Evolutionary conservation across 1,284 basidiomycete genomes (phyloP).

Genomic region (Schizopora paradoxa): DNA sequence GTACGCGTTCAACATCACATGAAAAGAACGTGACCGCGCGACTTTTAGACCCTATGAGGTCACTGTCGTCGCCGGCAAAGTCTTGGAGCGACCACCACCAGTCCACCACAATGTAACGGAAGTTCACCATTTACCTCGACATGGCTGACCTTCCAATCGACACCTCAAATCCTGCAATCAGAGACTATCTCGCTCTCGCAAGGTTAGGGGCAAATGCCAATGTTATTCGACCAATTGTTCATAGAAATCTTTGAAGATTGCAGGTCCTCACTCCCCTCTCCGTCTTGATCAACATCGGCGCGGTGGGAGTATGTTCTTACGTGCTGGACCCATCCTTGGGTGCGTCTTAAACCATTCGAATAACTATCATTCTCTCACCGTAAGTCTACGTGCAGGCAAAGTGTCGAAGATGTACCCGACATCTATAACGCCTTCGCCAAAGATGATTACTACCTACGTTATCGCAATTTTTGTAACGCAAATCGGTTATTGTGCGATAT

Average conservation of each 20-base stretch:
- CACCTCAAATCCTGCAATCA: slow-evolving; percentile 44
- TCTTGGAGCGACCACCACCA: no score
- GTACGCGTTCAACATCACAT: no score
- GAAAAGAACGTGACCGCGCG: no score
- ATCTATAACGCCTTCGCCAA: slow-evolving; percentile 64
- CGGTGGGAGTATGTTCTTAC: slow-evolving; percentile 49
- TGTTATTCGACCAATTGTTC: background rate
- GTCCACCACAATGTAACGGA: no score
- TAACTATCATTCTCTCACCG: no score
- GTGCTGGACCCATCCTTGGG: slow-evolving; percentile 53
- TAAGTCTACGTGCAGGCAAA: slow-evolving; percentile 38
- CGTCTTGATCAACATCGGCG: slow-evolving; percentile 63
- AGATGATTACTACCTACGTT: slow-evolving; percentile 64
- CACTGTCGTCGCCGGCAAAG: no score
- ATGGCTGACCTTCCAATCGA: slow-evolving; percentile 36
- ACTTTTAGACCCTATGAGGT: no score
- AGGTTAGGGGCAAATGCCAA: slow-evolving; percentile 28
- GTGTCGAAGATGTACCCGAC: slow-evolving; percentile 60
- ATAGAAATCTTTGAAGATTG: slow-evolving; percentile 35
- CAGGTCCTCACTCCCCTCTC: slow-evolving; percentile 78
- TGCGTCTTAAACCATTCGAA: no score
- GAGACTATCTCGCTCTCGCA: slow-evolving; percentile 52
- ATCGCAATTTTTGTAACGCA: slow-evolving; percentile 54
- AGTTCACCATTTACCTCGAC: no score
- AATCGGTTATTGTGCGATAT: slow-evolving; percentile 76